phyloP scores from a whole-genome alignment of 805 yeast species.

The Ogataea pilisensis region DNA sequence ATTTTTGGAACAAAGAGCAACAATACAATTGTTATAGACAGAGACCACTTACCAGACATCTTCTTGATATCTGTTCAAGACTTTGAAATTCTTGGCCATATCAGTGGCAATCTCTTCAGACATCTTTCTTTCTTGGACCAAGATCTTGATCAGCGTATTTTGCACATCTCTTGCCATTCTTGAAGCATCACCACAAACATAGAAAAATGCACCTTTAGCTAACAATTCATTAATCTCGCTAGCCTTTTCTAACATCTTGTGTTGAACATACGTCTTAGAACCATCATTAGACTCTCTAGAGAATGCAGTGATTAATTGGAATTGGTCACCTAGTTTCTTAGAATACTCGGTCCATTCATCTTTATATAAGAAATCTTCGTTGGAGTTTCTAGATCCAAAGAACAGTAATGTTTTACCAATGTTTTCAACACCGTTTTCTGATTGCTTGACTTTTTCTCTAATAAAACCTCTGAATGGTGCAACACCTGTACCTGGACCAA shows the following conservation, averaged over 20 bases:
- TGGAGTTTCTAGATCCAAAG: slow-evolving; percentile 80
- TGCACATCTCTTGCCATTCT: slow-evolving; percentile 95
- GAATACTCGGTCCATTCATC: slow-evolving; percentile 86
- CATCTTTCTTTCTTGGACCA: slow-evolving; percentile 60
- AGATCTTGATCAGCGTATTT: slow-evolving; percentile 56
- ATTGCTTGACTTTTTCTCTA: slow-evolving; percentile 72
- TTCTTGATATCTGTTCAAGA: slow-evolving; percentile 89
- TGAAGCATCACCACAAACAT: slow-evolving; percentile 96
- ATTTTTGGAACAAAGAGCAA: too few relatives aligned
- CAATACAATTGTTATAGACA: neutral
- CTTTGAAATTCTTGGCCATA: slow-evolving; percentile 70
- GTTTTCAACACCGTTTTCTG: slow-evolving; percentile 39
- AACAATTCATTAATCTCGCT: slow-evolving; percentile 52
- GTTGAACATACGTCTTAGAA: slow-evolving; percentile 79
- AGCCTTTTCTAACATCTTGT: slow-evolving; percentile 55
- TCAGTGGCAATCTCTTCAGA: slow-evolving; percentile 68
- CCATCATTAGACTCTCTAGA: slow-evolving; percentile 85
- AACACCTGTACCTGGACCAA: slow-evolving; percentile 98
- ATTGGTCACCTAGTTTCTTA: slow-evolving; percentile 52
- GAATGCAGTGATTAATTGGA: slow-evolving; percentile 78
- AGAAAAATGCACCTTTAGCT: slow-evolving; percentile 73
- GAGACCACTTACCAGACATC: slow-evolving; percentile 76
- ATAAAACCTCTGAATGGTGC: slow-evolving; percentile 97
- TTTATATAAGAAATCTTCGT: slow-evolving; percentile 77
- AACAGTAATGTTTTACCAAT: slow-evolving; percentile 76